Base-by-base conservation (phyloP, 1,284 basidiomycete genomes). In the Polyporus tsugae region DNA sequence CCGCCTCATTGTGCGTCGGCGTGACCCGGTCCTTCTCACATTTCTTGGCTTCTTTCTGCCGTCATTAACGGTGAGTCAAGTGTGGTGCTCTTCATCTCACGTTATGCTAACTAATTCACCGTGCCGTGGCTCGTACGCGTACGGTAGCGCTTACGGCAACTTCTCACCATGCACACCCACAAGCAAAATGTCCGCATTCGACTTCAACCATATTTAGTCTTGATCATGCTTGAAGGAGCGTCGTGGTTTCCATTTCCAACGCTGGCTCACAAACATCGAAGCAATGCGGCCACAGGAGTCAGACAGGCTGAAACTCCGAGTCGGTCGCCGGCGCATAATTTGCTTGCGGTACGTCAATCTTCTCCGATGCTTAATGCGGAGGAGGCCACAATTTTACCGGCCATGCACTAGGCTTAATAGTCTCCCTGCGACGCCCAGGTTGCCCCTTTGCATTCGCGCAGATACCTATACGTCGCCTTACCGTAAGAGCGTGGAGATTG, bases 91-190 rank as follows among this genome's bases (percentile, higher is more conserved):
- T 55, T 35, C 52, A 29, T 55, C 52, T 35, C 52, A 55, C 52
- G 52, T 33, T 55, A 49, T 49, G 29, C 11, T 55, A 29, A 55
- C 33, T 33, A 35, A 9, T 6, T 35, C 52, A 55, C 52, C 52
- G 4, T 49, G 29, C 52, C 29, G 13, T 35, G 17, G 29, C 6
- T 33, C 17, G 15, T 55, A 35, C 29, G 29, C 17, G 15, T 55
- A 35, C 29, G 29, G 52, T 35, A 19, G 33, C 11, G 13, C 25
- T 55, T 55, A 55, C 52, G 29, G 52, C 52, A 55, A 55, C 17
- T 33, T 55, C 52, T 55, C 52, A n/a, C n/a, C n/a, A 55, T 55
- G 52, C 13, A 55, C 29, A 55, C 29, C 52, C 52, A 55, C 52
- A 55, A 35, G 29, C 11, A 29, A 11, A 49, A 49, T 35, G 29